Base-by-base conservation (phyloP, 768 basidiomycete species). In the Gloeophyllum trabeum region DNA sequence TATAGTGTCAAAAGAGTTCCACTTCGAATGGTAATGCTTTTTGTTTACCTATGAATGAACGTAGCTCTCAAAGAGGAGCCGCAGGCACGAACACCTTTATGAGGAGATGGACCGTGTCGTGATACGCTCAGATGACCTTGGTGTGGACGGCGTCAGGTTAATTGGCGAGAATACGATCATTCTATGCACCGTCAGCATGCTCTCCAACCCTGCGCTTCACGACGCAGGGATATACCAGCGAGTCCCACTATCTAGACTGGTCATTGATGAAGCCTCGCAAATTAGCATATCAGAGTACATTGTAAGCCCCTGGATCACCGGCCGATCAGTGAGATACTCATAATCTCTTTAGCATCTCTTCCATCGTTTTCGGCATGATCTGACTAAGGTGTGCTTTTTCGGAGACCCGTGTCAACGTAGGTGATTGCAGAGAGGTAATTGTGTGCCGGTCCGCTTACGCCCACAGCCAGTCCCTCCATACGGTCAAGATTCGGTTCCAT, bases 401-500 rank as follows among this genome's bases (percentile, higher is more conserved):
- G 73, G 74, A 1, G 74, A 76, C 53, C 71, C 71, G 1, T 62
- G 66, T 35, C 75, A 76, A 56, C 56, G 75, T 72, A 54, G 37
- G 68, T 46, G 5, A 7, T n/a, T 6, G 28, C 14, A 24, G 21
- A n/a, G n/a, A n/a, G n/a, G n/a, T n/a, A n/a, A n/a, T n/a, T n/a
- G n/a, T n/a, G n/a, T n/a, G n/a, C n/a, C n/a, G n/a, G n/a, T n/a
- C n/a, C n/a, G n/a, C n/a, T n/a, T n/a, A n/a, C n/a, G n/a, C n/a
- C n/a, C n/a, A n/a, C n/a, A n/a, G n/a, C n/a, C 43, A 77, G 75
- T 76, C 3, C 70, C 75, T 2, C 75, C 75, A 0, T 71, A 61
- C 53, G 73, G 73, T 3, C 48, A 67, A 37, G 68, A 71, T 1
- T 51, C 58, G 3, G 59, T 65, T 0, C 48, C 47, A 2, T 55